Evolutionary conservation across 805 yeast genomes (phyloP).

Genomic region (Lipomyces sp.): DNA sequence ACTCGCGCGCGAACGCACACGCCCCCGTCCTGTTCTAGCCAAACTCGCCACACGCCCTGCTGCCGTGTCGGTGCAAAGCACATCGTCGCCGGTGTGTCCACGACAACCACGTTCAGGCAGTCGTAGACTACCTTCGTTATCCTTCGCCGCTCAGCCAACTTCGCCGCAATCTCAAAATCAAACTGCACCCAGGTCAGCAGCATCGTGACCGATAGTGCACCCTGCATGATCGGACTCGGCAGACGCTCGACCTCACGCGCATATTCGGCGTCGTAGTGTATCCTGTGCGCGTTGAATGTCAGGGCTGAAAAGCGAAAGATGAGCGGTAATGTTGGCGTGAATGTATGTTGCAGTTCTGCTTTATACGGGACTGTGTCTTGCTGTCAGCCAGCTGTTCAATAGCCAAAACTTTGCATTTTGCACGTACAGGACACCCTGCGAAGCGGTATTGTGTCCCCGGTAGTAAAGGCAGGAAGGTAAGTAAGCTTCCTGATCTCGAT

Average conservation of each 20-base stretch:
- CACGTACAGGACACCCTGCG: neutral
- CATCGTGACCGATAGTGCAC: slow-evolving; percentile 70
- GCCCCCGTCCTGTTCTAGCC: slow-evolving; percentile 23
- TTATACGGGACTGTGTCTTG: neutral
- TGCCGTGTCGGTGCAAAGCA: slow-evolving; percentile 1
- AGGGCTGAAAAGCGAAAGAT: slow-evolving; percentile 56
- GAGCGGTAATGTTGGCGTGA: slow-evolving; percentile 22
- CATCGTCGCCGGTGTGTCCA: slow-evolving; percentile 5
- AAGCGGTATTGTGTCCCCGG: neutral
- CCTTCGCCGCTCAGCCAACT: neutral
- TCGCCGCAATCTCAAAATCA: slow-evolving; percentile 2
- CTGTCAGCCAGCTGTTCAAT: neutral
- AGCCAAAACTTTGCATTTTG: too few species aligned
- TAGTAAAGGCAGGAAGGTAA: neutral
- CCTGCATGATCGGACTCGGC: slow-evolving; percentile 66
- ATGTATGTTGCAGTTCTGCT: neutral
- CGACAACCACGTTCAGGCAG: slow-evolving; percentile 14
- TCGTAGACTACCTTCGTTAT: slow-evolving; percentile 15
- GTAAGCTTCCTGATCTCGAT: slow-evolving; percentile 14
- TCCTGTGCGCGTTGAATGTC: slow-evolving; percentile 77
- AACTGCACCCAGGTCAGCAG: slow-evolving; percentile 51
- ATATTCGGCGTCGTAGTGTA: slow-evolving; percentile 68
- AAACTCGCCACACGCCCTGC: slow-evolving; percentile 7
- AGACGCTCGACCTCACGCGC: slow-evolving; percentile 55
- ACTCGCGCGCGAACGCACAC: slow-evolving; percentile 15